These are phyloP conservation scores for Pseudotsuga menziesii DNA, from an alignment of 75 land plant genomes.

Conservation along the genomic window DNA sequence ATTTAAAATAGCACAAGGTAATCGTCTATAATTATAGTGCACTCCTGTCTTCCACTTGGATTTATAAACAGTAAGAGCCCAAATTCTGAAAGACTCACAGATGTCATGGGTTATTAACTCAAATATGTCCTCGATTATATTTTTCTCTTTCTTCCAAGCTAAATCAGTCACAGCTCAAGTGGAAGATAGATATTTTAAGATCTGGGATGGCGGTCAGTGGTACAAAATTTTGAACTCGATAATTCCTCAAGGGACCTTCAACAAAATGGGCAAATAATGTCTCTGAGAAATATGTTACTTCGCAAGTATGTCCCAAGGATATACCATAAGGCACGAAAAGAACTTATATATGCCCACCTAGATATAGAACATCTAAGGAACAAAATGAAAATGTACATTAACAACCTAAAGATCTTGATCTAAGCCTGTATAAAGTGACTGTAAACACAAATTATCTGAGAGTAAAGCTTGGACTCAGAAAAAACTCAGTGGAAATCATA, in stretches of 20 bases:
- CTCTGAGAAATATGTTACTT: background rate
- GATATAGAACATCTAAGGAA: background rate
- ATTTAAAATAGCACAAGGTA: background rate
- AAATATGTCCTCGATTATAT: background rate
- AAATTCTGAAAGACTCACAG: background rate
- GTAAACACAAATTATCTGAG: background rate
- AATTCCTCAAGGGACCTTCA: background rate
- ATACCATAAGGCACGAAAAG: background rate
- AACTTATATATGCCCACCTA: background rate
- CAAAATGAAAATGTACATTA: background rate
- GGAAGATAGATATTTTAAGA: background rate
- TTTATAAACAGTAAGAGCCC: background rate
- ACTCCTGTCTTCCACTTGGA: background rate
- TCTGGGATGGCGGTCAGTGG: background rate
- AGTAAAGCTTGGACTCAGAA: background rate
- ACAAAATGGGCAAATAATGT: background rate
- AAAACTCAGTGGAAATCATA: too few relatives aligned
- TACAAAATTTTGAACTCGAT: background rate
- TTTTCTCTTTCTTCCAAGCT: background rate
- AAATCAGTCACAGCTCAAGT: background rate
- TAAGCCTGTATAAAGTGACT: too few relatives aligned
- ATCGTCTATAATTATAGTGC: background rate
- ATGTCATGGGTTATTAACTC: background rate
- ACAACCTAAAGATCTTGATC: background rate
- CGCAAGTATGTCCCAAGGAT: background rate